Base-by-base conservation (phyloP, 2,329 filamentous ascomycete species). In the Aureobasidium lini region DNA sequence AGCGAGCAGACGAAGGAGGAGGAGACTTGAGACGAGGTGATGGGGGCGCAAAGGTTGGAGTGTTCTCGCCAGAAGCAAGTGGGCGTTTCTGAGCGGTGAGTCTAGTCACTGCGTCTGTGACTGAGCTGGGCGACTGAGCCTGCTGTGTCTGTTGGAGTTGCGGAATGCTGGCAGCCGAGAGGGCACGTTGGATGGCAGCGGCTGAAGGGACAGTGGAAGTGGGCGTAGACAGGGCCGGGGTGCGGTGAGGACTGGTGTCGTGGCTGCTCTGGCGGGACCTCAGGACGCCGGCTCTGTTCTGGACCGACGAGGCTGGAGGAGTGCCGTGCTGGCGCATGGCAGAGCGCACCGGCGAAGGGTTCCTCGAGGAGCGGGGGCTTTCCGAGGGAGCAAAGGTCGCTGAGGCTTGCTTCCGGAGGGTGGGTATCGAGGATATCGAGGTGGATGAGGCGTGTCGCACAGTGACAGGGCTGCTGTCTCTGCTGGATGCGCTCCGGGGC, bases 1-100 rank as follows among this genome's bases (percentile, higher is more conserved):
- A 77, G 54, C 69, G 73, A 3, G 73, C 71, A 57, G 69, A 67
- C 39, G 76, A 70, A 11, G 88, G 88, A 18, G 89, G 88, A 58
- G 89, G 89, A 7, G 89, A 91, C 70, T 86, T 88, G 64, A 94
- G 72, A 63, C 89, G 82, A 47, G 89, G 89, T 48, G 89, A 92
- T 62, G 87, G 75, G 29, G 89, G 88, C 88, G 89, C 32, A 28
- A 57, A 93, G 73, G 86, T 82, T 63, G 84, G 84, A 57, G 80
- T 80, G 60, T 67, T 76, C 57, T 77, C 75, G 49, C 74, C 73
- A 59, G 70, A 70, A 18, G 87, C 80, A 54, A 77, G 70, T 52
- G 72, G 69, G 62, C 76, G 75, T 71, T 91, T 90, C 67, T 86
- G 81, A 13, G 87, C 80, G 46, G 85, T 79, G 57, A 83, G 77